Evolutionary conservation across 257 asterid genomes (phyloP), one percentile per base, ranked within the genome.

Genomic region (Perilla frutescens): DNA sequence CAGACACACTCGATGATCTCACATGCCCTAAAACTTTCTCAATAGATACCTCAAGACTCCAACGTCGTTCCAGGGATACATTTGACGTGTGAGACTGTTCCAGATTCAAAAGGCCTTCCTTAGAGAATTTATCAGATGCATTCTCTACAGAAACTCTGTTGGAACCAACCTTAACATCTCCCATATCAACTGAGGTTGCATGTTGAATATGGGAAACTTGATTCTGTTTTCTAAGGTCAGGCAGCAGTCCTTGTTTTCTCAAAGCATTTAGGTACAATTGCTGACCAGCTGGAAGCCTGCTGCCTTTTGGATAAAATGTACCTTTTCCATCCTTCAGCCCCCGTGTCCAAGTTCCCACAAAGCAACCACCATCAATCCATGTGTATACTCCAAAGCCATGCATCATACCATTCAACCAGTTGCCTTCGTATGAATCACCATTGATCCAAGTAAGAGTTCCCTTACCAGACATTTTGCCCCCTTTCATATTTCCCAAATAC

Each of bases 321-420:
- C 99, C 99, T 77, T 90, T 95, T 15, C 99, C 99, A 66, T 95
- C 99, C 81, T 95, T 95, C 57, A 92, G 80, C 60, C 99, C 96
- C 9, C 83, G 81, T 5, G 99, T 95, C 97, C 97, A 95, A 8
- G 89, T 95, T 58, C 98, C 99, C 1, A 92, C 86, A 68, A 86
- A 95, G 78, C 90, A 85, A 54, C 97, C 84, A 64, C 98, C 96
- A 67, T 92, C 91, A 39, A 67, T 59, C 99, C 99, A 95, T 1
- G 96, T 85, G 82, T 90, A 90, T 11, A 95, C 85, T 62, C 98
- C 99, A 14, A 92, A 87, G 2, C 96, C 98, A 82, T 95, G 90
- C 92, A 95, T 95, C 89, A 81, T 83, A 14, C 96, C 89, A 8
- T 90, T 81, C 61, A 84, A 80, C 97, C 98, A 95, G 75, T 59